These are phyloP conservation scores for Rhizopogon salebrosus DNA, from an alignment of 768 basidiomycete species.

Conservation along the genomic window DNA sequence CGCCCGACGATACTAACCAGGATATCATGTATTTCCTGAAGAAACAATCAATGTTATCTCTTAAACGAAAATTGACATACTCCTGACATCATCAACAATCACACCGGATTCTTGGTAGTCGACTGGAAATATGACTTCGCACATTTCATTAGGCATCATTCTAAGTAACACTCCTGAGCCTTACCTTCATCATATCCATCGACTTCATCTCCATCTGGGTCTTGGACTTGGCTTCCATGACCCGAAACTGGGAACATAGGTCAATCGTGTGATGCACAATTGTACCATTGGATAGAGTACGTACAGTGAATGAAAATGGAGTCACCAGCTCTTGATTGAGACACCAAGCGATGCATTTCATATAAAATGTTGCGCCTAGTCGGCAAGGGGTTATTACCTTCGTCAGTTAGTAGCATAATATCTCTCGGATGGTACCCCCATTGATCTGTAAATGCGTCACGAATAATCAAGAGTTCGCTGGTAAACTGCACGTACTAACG, in stretches of 20 bases:
- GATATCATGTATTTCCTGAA: not conserved
- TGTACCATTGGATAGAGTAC: not conserved
- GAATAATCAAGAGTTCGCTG: too few relatives aligned
- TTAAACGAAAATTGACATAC: not conserved
- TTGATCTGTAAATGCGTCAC: not conserved
- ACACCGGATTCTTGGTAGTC: not conserved
- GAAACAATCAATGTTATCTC: not conserved
- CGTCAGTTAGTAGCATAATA: not conserved
- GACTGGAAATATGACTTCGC: not conserved
- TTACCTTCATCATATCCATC: conserved; percentile 1
- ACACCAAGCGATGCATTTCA: not conserved
- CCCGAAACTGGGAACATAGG: not conserved
- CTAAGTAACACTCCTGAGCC: too few relatives aligned
- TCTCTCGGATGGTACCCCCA: not conserved
- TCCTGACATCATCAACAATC: not conserved
- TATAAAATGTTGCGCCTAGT: not conserved
- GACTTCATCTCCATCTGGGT: not conserved
- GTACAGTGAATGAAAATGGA: not conserved
- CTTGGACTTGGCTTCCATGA: not conserved
- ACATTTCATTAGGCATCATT: not conserved
- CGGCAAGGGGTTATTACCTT: not conserved
- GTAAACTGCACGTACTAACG: not conserved
- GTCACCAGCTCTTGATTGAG: not conserved
- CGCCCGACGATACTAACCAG: not conserved
- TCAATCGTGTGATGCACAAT: not conserved